These are phyloP conservation scores for Sphaceloma murrayae DNA, from an alignment of 2,329 filamentous ascomycete genomes.

Conservation along the genomic window DNA sequence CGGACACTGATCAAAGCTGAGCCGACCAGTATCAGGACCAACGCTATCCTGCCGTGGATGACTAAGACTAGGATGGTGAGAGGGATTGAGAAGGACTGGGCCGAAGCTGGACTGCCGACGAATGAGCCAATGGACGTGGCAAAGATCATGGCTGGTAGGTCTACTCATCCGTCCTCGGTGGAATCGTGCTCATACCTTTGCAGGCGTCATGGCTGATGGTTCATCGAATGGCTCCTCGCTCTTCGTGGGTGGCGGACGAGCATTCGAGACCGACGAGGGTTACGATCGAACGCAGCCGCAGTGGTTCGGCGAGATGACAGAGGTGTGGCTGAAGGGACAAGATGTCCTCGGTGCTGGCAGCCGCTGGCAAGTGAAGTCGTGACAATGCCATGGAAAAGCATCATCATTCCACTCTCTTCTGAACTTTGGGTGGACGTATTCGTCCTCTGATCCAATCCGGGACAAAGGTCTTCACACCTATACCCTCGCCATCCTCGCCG, in stretches of 20 bases:
- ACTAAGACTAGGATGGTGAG: slow-evolving; percentile 33
- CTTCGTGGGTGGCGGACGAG: slow-evolving; percentile 36
- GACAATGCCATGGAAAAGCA: background rate
- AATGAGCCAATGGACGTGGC: slow-evolving; percentile 36
- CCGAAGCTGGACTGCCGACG: slow-evolving; percentile 31
- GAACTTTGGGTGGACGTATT: slow-evolving; percentile 33
- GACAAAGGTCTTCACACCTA: slow-evolving; percentile 54
- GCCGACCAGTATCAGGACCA: slow-evolving; percentile 32
- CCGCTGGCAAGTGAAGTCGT: slow-evolving; percentile 17
- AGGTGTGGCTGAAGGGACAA: slow-evolving; percentile 30
- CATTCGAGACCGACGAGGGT: slow-evolving; percentile 38
- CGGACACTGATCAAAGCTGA: slow-evolving; percentile 28
- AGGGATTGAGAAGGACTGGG: slow-evolving; percentile 31
- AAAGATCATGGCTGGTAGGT: slow-evolving; percentile 29
- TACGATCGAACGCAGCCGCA: slow-evolving; percentile 34
- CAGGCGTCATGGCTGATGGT: slow-evolving; percentile 28
- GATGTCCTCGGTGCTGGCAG: slow-evolving; percentile 27
- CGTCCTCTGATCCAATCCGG: slow-evolving; percentile 58
- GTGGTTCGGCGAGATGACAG: slow-evolving; percentile 37
- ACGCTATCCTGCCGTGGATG: slow-evolving; percentile 39
- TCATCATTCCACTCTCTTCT: slow-evolving; percentile 29
- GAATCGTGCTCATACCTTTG: background rate
- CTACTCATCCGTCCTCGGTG: background rate
- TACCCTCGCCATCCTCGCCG: slow-evolving; percentile 20
- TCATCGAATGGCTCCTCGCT: slow-evolving; percentile 34